A percentile compares a stretch with the other conserved stretches of the same genome.
Conservation (phyloP, 208 protist species). For the Acanthamoeba triangularis region DNA sequence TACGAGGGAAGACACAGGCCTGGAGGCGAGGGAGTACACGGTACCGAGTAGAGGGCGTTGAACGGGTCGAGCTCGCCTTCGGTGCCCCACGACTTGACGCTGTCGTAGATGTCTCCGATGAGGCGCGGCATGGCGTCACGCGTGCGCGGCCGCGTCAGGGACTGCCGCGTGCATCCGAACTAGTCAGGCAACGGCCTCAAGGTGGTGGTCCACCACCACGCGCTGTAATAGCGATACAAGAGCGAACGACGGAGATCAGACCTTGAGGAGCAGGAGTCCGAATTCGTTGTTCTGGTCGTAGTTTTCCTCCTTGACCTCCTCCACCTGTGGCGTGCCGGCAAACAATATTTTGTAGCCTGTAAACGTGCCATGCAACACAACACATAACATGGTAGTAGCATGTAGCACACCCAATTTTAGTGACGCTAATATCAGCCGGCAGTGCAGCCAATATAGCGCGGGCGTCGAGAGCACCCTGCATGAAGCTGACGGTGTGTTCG, state of each 20-base stretch:
- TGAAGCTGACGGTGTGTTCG: constrained; percentile 34
- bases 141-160: background rate
- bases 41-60: constrained; percentile 3
- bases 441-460: background rate
- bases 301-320: constrained; percentile 22
- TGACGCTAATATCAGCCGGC: no score
- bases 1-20: background rate
- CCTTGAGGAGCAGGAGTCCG: background rate
- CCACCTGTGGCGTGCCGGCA: background rate
- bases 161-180: background rate
- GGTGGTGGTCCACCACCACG: no score
- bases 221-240: no score
- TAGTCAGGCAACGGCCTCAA: background rate
- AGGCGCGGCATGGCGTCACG: constrained; percentile 17
- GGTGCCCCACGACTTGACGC: constrained; percentile 24
- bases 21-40: background rate
- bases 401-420: no score
- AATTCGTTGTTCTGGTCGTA: background rate
- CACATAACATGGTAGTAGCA: no score
- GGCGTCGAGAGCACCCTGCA: background rate
- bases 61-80: constrained; percentile 24
- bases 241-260: no score
- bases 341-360: constrained; percentile 58
- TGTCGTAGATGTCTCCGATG: constrained; percentile 51
- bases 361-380: no score